Base-by-base conservation (phyloP, 164 flowering plant species). In the Malania oleifera region DNA sequence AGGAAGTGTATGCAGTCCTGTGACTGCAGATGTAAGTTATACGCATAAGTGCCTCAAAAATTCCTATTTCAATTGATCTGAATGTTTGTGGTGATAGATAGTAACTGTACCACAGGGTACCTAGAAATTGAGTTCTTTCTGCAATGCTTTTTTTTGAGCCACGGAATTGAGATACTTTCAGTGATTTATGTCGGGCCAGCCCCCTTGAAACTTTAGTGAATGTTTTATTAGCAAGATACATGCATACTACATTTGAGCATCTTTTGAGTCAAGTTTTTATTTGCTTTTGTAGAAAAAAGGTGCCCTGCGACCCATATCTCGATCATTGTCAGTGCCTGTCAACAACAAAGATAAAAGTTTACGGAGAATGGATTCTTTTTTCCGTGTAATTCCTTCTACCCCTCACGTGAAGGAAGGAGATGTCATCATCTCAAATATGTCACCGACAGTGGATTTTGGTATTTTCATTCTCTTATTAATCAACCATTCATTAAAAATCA, bases 321-420 rank as follows among this genome's bases (percentile, higher is more conserved):
- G 99, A 46, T 95, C 99, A n/a, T 82, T 83, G 61, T 95, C 99
- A 24, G 87, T 84, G 23, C 96, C 99, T 55, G 76, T 72, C 56
- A 66, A 75, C 62, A 59, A 66, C 51, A 83, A 80, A 66, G 80
- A 76, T 5, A 52, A 52, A 65, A 73, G 76, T 53, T 51, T 81
- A 38, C 82, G 66, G 71, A 78, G 81, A 70, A 74, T 65, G 73
- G 87, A 90, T 59, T 83, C 89, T 13, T 80, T 88, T 55, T 85
- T 85, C 56, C 89, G 97, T 48, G 91, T 91, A 15, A 76, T 93
- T 63, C 89, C 93, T 26, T 75, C 95, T 13, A 91, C 90, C 64
- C 96, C 99, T 48, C 73, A 71, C 43, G 76, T 73, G 37, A 78
- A 59, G 55, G 86, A 75, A 63, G 78, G 67, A 51, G 78, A 72